phyloP scores from a whole-genome alignment of 495 filamentous ascomycete genomes.

The Podospora sp. region DNA sequence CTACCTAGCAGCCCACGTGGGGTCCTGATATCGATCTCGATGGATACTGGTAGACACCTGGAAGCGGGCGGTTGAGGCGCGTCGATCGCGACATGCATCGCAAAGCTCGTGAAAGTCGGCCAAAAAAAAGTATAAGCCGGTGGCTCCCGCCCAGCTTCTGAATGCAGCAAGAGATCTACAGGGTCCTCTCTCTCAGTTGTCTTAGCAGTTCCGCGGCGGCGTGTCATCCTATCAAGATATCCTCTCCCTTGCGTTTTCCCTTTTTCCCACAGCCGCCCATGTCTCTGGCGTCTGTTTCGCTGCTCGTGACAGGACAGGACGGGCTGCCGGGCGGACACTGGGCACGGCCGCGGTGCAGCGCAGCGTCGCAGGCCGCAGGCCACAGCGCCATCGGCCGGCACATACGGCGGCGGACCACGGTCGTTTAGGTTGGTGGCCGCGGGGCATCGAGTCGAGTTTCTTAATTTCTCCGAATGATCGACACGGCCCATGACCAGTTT shows the following conservation, averaged over 20 bases:
- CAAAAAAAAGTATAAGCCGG: slow-evolving; percentile 1
- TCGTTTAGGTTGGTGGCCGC: background rate
- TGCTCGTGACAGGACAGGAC: too few species aligned
- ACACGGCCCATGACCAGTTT: background rate
- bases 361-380: background rate
- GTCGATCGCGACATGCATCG: background rate
- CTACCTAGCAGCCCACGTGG: background rate
- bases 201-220: background rate
- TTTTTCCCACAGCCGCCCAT: background rate
- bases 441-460: background rate
- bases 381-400: background rate
- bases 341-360: background rate
- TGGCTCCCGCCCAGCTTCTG: background rate
- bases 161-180: slow-evolving; percentile 10
- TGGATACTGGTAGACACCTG: background rate
- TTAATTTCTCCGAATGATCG: slow-evolving; percentile 18
- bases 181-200: slow-evolving; percentile 3
- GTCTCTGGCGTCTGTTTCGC: background rate
- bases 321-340: background rate
- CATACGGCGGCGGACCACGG: background rate
- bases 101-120: background rate
- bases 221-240: background rate
- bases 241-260: background rate
- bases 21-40: background rate
- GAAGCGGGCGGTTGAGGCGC: too few species aligned